phyloP scores from a whole-genome alignment of 2,329 filamentous ascomycete species.

The Fusarium sp. region DNA sequence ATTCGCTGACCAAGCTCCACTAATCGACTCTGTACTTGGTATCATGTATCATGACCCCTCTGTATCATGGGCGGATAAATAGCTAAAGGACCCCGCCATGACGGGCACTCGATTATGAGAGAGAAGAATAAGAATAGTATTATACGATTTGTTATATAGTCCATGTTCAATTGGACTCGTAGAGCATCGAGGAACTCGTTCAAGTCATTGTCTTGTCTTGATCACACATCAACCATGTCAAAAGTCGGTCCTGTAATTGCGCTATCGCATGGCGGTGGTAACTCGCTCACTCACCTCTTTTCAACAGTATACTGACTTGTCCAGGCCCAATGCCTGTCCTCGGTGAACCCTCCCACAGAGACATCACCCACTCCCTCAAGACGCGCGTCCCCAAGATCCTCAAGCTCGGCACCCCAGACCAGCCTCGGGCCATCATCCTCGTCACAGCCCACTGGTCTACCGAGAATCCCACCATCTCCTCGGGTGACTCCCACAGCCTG shows the following conservation, averaged over 20 bases:
- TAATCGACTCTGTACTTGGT: background rate
- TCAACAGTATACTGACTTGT: background rate
- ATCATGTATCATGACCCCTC: constrained; percentile 1
- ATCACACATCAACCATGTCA: constrained; percentile 47
- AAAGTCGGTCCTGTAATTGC: constrained; percentile 55
- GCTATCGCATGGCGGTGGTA: constrained; percentile 61
- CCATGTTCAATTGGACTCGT: constrained; percentile 28
- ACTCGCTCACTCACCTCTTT: background rate
- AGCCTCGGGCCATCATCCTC: constrained; percentile 62
- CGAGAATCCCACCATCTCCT: constrained; percentile 60
- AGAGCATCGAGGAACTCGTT: constrained; percentile 15
- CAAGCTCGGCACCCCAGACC: constrained; percentile 59
- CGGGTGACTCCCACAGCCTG: constrained; percentile 56
- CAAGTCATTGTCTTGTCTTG: background rate
- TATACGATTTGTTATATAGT: background rate
- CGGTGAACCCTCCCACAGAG: constrained; percentile 61
- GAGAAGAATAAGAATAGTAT: background rate
- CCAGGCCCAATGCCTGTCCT: constrained; percentile 66
- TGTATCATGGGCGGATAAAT: constrained; percentile 30
- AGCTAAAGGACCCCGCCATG: constrained; percentile 18
- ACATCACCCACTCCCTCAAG: constrained; percentile 61
- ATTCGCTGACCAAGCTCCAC: constrained; percentile 12
- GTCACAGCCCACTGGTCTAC: constrained; percentile 68
- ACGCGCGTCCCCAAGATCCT: constrained; percentile 64
- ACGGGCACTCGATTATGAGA: background rate